Conservation (phyloP, 495 filamentous ascomycete genomes). For the Cercophora scortea region DNA sequence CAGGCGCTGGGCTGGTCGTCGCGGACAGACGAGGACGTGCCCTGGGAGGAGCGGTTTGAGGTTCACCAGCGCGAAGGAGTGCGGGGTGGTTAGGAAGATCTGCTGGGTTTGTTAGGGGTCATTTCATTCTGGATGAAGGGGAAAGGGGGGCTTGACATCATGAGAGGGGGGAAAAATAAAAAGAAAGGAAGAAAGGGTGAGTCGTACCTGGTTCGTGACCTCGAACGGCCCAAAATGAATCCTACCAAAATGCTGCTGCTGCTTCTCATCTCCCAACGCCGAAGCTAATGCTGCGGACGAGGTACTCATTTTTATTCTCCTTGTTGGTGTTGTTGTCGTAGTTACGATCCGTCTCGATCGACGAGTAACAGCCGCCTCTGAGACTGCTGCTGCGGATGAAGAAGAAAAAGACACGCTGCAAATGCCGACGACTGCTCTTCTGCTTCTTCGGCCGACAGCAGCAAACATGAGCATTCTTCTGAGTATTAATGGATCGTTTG, state of each 20-base stretch:
- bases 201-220: constrained; percentile 51
- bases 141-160: no score
- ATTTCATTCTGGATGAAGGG: not conserved
- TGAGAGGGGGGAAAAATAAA: not conserved
- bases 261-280: not conserved
- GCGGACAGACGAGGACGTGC: constrained; percentile 77
- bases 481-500: no score
- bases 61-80: constrained; percentile 83
- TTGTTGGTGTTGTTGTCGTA: not conserved
- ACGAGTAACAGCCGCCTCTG: no score
- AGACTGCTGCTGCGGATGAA: no score
- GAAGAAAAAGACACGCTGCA: no score
- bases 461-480: no score
- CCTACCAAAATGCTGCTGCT: not conserved
- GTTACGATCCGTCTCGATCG: not conserved
- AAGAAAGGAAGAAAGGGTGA: not conserved
- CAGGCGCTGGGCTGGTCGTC: constrained; percentile 57
- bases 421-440: no score
- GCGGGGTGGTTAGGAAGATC: constrained; percentile 79
- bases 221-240: constrained; percentile 59
- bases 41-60: constrained; percentile 90
- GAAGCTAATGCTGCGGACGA: not conserved
- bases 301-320: not conserved
- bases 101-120: constrained; percentile 12
- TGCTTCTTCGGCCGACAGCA: no score